These are phyloP conservation scores for Puccinellia tenuiflora DNA, from an alignment of 176 grass and related monocot species.

Conservation along the genomic window DNA sequence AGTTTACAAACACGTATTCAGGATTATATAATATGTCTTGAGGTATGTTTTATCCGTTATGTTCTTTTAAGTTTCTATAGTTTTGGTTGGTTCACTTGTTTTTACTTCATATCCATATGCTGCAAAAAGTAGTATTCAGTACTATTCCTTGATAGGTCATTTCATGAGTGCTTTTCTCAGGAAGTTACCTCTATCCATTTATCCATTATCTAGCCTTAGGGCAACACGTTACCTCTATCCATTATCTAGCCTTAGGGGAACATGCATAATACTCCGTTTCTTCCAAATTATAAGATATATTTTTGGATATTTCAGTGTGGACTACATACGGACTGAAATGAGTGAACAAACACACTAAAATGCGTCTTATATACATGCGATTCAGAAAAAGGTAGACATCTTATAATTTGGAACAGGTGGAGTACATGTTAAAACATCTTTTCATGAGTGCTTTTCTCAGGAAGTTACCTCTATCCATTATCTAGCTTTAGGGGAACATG, in stretches of 20 bases:
- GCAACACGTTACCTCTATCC: neutral
- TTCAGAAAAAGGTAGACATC: too few relatives aligned
- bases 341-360: too few relatives aligned
- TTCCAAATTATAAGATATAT: too few relatives aligned
- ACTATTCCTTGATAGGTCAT: too few relatives aligned
- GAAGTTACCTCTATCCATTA: neutral
- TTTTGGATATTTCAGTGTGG: too few relatives aligned
- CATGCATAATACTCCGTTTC: neutral
- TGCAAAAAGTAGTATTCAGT: too few relatives aligned
- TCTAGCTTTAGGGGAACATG: neutral
- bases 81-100: constrained; percentile 16
- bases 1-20: constrained; percentile 87
- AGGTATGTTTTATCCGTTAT: constrained; percentile 52
- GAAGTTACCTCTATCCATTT: neutral
- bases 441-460: too few relatives aligned
- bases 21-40: constrained; percentile 97
- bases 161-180: constrained; percentile 5
- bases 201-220: too few relatives aligned
- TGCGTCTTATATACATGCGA: too few relatives aligned
- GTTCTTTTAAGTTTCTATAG: constrained; percentile 5
- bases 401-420: too few relatives aligned
- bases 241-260: neutral
- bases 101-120: constrained; percentile 1
- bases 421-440: too few relatives aligned
- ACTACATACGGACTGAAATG: too few relatives aligned